These are phyloP conservation scores for Paramecium tetraurelia DNA, from an alignment of 73 alveolate genomes.

Conservation along the genomic window DNA sequence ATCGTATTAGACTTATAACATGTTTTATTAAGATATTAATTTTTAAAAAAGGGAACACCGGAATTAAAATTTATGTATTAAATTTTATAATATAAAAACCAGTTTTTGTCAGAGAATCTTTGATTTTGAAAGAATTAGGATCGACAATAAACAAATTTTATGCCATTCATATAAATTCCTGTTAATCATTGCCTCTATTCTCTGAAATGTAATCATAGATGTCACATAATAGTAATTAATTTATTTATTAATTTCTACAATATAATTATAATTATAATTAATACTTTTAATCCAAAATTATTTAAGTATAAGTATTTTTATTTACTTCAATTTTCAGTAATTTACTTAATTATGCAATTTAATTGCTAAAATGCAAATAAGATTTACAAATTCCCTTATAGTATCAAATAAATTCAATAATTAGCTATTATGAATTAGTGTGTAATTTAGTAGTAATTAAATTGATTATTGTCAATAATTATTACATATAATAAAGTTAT, in stretches of 20 bases:
- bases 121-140: neutral
- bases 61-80: neutral
- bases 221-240: neutral
- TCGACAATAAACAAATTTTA: too few species aligned
- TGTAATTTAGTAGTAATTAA: too few species aligned
- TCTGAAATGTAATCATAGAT: neutral
- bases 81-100: neutral
- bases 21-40: constrained; percentile 11
- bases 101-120: neutral
- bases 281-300: neutral
- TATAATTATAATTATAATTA: neutral
- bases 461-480: too few species aligned
- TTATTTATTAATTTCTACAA: neutral
- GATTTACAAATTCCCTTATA: neutral
- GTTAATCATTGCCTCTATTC: neutral
- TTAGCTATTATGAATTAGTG: neutral
- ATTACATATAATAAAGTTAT: too few species aligned
- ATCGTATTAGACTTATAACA: neutral
- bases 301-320: neutral
- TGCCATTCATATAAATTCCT: neutral
- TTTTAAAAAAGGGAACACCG: constrained; percentile 35
- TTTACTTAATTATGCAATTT: neutral
- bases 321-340: neutral
- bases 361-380: neutral
- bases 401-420: neutral